Percentiles rank a stretch among this genome's conserved stretches.
Conservation (phyloP, 495 filamentous ascomycete genomes). For the Penicillium diatomitis region DNA sequence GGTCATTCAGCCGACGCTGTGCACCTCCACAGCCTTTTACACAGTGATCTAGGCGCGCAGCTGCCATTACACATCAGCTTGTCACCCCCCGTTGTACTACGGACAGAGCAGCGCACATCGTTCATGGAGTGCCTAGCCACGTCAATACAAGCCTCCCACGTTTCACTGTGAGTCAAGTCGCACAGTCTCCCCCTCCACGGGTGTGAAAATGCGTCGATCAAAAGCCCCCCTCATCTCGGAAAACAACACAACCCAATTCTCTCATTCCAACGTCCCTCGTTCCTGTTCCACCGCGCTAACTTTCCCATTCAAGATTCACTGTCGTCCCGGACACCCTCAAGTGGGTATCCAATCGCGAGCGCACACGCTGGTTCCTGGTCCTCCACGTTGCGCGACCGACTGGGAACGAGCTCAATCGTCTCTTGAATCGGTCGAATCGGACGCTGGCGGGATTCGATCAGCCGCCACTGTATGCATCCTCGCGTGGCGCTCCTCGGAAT, state of each 20-base stretch:
- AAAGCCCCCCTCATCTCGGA: too few species aligned
- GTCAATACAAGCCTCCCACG: constrained; percentile 28
- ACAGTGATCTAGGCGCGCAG: constrained; percentile 66
- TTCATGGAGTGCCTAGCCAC: constrained; percentile 43
- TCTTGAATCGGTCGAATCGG: constrained; percentile 59
- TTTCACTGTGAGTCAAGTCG: constrained; percentile 33
- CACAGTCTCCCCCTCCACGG: background rate
- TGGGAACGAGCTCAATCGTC: constrained; percentile 48
- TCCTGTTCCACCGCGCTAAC: background rate
- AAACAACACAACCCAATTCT: too few species aligned
- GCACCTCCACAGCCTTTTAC: constrained; percentile 51
- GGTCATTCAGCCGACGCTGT: background rate
- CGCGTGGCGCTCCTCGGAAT: background rate
- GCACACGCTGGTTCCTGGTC: constrained; percentile 80
- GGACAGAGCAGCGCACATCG: constrained; percentile 51
- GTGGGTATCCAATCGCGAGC: constrained; percentile 67
- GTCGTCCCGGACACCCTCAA: constrained; percentile 37
- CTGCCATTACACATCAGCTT: constrained; percentile 85
- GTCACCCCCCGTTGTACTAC: constrained; percentile 62
- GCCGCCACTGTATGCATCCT: constrained; percentile 56
- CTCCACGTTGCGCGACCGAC: constrained; percentile 43
- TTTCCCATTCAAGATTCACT: constrained; percentile 36
- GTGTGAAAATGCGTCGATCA: too few species aligned
- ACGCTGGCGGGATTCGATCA: constrained; percentile 52
- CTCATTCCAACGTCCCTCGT: too few species aligned